Evolutionary conservation across 306 rosid genomes (phyloP).

Genomic region (Myrica gale): DNA sequence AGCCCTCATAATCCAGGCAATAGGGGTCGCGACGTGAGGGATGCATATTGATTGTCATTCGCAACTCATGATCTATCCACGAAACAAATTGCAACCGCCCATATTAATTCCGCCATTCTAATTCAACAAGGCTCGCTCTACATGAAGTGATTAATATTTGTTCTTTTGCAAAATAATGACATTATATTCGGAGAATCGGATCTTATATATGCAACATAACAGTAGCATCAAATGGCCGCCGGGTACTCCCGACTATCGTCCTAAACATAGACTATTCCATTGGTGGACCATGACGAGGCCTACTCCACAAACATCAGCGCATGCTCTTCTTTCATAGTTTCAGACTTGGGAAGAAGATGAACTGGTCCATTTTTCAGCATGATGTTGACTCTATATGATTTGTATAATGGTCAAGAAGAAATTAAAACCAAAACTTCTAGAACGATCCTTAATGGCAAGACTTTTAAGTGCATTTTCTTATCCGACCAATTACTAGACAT

Average conservation of each 20-base stretch:
- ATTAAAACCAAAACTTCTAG: background rate
- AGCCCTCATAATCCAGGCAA: no score
- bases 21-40: no score
- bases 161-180: background rate
- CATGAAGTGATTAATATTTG: background rate
- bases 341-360: background rate
- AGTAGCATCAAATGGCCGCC: no score
- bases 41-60: no score
- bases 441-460: background rate
- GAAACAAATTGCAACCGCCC: background rate
- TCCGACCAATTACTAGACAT: background rate
- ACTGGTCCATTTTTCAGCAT: background rate
- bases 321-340: background rate
- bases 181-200: background rate
- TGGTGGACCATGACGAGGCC: background rate
- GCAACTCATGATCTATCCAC: no score
- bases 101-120: background rate
- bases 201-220: no score
- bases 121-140: background rate
- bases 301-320: background rate
- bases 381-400: no score
- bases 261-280: background rate
- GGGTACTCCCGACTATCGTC: background rate
- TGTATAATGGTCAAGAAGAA: background rate
- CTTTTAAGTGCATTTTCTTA: background rate